Evolutionary conservation across 2,329 filamentous ascomycete genomes (phyloP).

Genomic region (Whalleya microplaca): DNA sequence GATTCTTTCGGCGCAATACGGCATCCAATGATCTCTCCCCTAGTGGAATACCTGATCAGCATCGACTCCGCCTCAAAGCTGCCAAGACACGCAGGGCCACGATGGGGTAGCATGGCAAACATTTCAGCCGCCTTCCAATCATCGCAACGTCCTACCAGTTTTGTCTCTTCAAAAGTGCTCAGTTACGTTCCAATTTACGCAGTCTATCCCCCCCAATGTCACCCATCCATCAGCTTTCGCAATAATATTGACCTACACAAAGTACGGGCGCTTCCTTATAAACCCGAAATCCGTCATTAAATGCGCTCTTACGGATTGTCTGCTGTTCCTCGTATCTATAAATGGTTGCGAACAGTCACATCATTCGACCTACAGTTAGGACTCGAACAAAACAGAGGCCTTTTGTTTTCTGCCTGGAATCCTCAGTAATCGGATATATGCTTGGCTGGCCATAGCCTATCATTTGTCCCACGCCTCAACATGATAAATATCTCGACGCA

Average conservation of each 20-base stretch:
- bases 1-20: neutral
- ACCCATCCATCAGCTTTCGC: neutral
- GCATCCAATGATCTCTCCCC: neutral
- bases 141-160: neutral
- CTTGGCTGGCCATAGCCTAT: neutral
- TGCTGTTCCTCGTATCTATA: neutral
- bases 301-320: neutral
- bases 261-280: neutral
- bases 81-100: neutral
- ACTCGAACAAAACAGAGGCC: neutral
- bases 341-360: neutral
- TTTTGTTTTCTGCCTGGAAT: neutral
- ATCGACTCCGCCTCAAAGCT: neutral
- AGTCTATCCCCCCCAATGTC: neutral
- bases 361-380: neutral
- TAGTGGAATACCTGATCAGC: neutral
- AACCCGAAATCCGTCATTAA: neutral
- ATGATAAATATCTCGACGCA: neutral
- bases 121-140: conserved; percentile 3
- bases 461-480: neutral
- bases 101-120: neutral
- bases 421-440: neutral
- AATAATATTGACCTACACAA: neutral
- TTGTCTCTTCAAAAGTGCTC: neutral
- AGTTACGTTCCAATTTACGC: neutral